Percentiles rank a stretch among this genome's conserved stretches.
Evolutionary conservation across 768 basidiomycete species (phyloP).

Genomic region (Postia placenta): DNA sequence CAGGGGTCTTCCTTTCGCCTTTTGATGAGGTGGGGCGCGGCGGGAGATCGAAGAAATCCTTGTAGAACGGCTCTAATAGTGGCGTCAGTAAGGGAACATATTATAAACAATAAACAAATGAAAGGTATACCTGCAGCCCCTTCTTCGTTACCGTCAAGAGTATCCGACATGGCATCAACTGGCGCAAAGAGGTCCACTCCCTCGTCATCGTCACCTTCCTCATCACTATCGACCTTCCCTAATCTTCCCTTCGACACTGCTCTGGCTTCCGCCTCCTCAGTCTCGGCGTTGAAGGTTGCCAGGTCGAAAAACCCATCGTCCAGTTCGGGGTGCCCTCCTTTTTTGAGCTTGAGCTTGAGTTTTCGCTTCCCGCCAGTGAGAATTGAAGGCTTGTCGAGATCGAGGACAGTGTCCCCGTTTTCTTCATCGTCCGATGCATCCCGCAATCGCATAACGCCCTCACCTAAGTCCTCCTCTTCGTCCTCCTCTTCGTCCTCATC

Average conservation of each 20-base stretch:
- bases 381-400: constrained; percentile 23
- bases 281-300: constrained; percentile 80
- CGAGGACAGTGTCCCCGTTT: constrained; percentile 14
- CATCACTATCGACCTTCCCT: constrained; percentile 43
- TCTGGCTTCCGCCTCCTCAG: constrained; percentile 69
- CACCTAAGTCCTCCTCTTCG: constrained; percentile 25
- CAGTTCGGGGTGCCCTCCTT: constrained; percentile 40
- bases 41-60: constrained; percentile 78
- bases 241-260: constrained; percentile 56
- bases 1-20: constrained; percentile 18
- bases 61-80: constrained; percentile 54
- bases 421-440: constrained; percentile 26
- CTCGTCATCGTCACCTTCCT: constrained; percentile 47
- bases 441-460: constrained; percentile 23
- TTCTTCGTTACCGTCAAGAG: constrained; percentile 41
- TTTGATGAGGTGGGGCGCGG: constrained; percentile 16
- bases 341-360: constrained; percentile 14
- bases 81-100: constrained; percentile 1
- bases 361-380: constrained; percentile 18
- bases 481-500: constrained; percentile 23
- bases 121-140: no score
- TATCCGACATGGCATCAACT: constrained; percentile 38
- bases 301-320: constrained; percentile 92
- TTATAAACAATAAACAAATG: not conserved
- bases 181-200: constrained; percentile 63